Evolutionary conservation across 2,329 filamentous ascomycete species (phyloP), one percentile per base, ranked within the genome.

Genomic region (Fusarium camptoceras): DNA sequence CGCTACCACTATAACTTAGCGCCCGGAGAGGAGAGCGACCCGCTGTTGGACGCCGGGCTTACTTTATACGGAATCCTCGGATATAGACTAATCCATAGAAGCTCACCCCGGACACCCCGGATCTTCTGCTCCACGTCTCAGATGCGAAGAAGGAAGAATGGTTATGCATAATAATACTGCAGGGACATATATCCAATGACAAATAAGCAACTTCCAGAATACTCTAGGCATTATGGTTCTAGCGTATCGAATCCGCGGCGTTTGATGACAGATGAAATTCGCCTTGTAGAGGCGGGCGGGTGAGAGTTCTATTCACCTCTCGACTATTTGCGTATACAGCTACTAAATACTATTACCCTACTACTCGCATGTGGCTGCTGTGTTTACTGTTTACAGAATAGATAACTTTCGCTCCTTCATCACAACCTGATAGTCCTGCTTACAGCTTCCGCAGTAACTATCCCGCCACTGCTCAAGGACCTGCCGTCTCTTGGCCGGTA

Each of bases 381-480:
- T 46, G 15, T 22, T 37, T 37, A 18, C 11, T n/a, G 55, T 25
- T 47, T 65, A 69, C 41, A 54, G 37, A 66, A 59, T 66, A 9
- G 70, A 75, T 60, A 78, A 63, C 53, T 70, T 76, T 64, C 76
- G 76, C 68, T 77, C 76, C 62, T 64, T 72, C 65, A 78, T 76
- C 47, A 80, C 73, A 8, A 61, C 72, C 27, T 75, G 68, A 37
- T 79, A 76, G 71, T 89, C 87, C 14, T 76, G 77, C 68, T 78
- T 80, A 71, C 87, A 89, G 75, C 87, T 89, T 30, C 86, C 84
- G 59, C 87, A 89, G 70, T 89, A 87, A 64, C 81, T 82, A 5
- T 83, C 79, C 62, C 86, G 81, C 87, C 87, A 89, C 50, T 78
- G 74, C 68, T 78, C 78, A 62, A 89, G 72, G 43, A 75, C 78